Evolutionary conservation across 2,329 filamentous ascomycete species (phyloP), one percentile per base, ranked within the genome.

Genomic region (Thelonectria discophora): DNA sequence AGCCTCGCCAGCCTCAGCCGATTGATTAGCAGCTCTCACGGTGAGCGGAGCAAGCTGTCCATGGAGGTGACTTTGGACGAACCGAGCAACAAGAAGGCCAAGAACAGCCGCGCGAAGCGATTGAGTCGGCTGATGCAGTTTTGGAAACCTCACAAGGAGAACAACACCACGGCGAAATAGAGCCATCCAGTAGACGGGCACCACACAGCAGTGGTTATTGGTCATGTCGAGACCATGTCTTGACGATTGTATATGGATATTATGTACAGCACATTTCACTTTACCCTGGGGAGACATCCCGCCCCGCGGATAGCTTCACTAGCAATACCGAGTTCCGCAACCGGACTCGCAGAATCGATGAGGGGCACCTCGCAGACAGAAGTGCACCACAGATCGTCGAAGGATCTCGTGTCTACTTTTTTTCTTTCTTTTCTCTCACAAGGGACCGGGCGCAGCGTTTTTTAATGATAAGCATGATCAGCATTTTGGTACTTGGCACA

Each of bases 1-100:
- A 94, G 91, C 72, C 84, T 94, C 65, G 90, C 88, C 30, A 93
- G 91, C 70, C 80, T 94, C 30, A 92, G 90, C 66, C 87, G 91
- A 50, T 81, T 94, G 40, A 90, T 94, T 70, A 91, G 88, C 74
- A 89, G 87, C 66, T 88, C 88, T 3, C 90, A 92, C 68, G 89
- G 88, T 9, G 90, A 93, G 75, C 85, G 86, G 66, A 92, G 89
- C 81, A 92, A 92, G 74, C 79, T 93, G 20, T 90, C 88, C 0
- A 88, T 89, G 70, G 90, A 92, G 72, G 86, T 90, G 47, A 81
- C 82, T 6, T 71, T 80, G 63, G 86, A 87, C 46, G 83, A 88
- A n/a, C 72, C 78, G 0, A 85, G 86, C 32, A 65, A 60, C 34
- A 86, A 85, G 71, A 85, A 83, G 80, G 68, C 74, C 8, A 88